phyloP scores from a whole-genome alignment of 495 filamentous ascomycete genomes.

The Aspergillus sclerotioniger region DNA sequence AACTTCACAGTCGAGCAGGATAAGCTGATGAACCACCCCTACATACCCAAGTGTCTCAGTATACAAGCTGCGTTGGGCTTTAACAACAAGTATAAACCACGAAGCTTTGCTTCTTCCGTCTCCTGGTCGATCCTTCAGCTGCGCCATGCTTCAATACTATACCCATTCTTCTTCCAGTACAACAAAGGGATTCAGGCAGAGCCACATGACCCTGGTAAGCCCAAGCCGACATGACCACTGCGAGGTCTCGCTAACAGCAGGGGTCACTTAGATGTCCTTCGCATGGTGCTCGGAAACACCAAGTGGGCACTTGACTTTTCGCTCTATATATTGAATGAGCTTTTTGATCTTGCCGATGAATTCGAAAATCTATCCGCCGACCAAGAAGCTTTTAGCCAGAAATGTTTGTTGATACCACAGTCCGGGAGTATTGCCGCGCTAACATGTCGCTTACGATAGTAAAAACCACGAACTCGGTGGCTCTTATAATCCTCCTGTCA shows the following conservation, averaged over 20 bases:
- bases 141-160: constrained; percentile 64
- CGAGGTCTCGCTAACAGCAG: constrained; percentile 26
- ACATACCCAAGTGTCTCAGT: constrained; percentile 67
- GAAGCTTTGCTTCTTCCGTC: constrained; percentile 63
- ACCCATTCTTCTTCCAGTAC: constrained; percentile 58
- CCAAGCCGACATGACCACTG: neutral
- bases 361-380: constrained; percentile 42
- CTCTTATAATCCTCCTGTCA: constrained; percentile 68
- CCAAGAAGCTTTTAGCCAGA: constrained; percentile 44
- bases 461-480: constrained; percentile 52
- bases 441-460: constrained; percentile 29
- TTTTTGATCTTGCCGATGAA: constrained; percentile 61
- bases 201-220: constrained; percentile 62
- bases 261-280: constrained; percentile 34
- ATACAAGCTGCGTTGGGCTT: constrained; percentile 69
- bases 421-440: constrained; percentile 7
- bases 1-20: constrained; percentile 73
- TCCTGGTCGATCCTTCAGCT: constrained; percentile 73
- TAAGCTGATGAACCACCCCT: constrained; percentile 64
- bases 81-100: constrained; percentile 55
- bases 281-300: constrained; percentile 43
- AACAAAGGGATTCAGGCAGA: constrained; percentile 49
- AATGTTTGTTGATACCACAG: constrained; percentile 31
- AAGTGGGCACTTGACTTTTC: constrained; percentile 70
- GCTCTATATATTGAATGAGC: constrained; percentile 64